Evolutionary conservation across 257 asterid species (phyloP), one percentile per base, ranked within the genome.

Genomic region (Solanum ossicruentum): DNA sequence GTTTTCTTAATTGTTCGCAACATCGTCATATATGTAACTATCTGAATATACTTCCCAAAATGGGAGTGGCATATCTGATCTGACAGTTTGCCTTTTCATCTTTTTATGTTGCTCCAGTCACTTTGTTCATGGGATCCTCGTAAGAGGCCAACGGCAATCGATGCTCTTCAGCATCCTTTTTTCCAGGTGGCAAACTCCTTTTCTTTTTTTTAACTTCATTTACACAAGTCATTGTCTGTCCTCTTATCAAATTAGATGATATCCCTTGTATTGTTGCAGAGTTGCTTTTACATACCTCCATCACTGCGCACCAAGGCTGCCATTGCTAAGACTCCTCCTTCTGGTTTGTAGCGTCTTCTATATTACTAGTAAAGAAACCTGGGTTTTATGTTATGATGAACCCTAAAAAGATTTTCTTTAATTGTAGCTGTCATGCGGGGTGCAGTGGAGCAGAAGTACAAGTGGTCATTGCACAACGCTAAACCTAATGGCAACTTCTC

Each of bases 51-150:
- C n/a, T 8, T 11, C 2, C 4, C 4, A n/a, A 17, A 51, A 57
- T 1, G 28, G 20, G 21, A 56, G 47, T 3, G 36, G 36, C 10
- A 18, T n/a, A 43, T 10, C 82, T 71, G 66, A 43, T 6, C 82
- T 61, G 66, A 43, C 4, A 15, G 5, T n/a, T 69, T 60, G 17
- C 20, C 67, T 8, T 55, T 58, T 58, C 36, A 58, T 51, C 18
- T n/a, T 12, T n/a, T 43, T 23, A 52, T 55, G 41, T 84, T 55
- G 41, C 61, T 89, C 81, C 69, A 95, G 98, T 91, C 96, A 47
- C 97, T 95, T 57, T 96, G 99, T 84, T 93, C 98, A 6, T 96
- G 99, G 99, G 89, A 96, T 90, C 99, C 99, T 60, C 82, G 91
- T 86, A 92, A 91, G 90, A 92, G 99, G 90, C 99, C 98, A 18